Evolutionary conservation across 495 filamentous ascomycete species (phyloP).

Genomic region (Trichocladium antarcticum): DNA sequence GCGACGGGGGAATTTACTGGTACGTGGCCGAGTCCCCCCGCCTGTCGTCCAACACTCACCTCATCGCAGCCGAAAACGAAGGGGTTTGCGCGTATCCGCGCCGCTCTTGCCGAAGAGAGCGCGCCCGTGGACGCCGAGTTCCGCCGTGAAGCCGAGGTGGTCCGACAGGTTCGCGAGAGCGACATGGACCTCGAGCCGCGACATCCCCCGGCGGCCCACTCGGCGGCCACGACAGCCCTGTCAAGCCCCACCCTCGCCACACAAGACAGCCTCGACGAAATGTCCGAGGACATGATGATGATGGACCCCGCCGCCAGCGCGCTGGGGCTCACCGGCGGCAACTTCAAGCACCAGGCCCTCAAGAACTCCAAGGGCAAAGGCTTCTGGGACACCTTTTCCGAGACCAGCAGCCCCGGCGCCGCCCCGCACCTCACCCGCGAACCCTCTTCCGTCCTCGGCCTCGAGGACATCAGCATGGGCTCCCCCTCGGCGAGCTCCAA

Average conservation of each 20-base stretch:
- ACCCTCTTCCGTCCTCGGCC: slow-evolving; percentile 50
- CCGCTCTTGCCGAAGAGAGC: slow-evolving; percentile 76
- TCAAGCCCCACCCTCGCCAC: slow-evolving; percentile 39
- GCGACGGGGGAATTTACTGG: slow-evolving; percentile 75
- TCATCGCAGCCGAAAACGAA: slow-evolving; percentile 71
- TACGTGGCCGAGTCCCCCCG: slow-evolving; percentile 32
- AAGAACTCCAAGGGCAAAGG: slow-evolving; percentile 58
- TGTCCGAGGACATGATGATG: slow-evolving; percentile 52
- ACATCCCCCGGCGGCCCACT: slow-evolving; percentile 16
- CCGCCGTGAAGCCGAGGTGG: slow-evolving; percentile 84
- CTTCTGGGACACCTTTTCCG: slow-evolving; percentile 71
- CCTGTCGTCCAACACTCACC: slow-evolving; percentile 1
- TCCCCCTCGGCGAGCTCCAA: slow-evolving; percentile 45
- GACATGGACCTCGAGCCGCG: slow-evolving; percentile 43
- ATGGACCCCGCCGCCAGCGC: slow-evolving; percentile 34
- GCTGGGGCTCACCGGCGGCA: slow-evolving; percentile 46
- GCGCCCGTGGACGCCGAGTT: slow-evolving; percentile 81
- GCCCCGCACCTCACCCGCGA: slow-evolving; percentile 48
- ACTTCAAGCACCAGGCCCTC: slow-evolving; percentile 61
- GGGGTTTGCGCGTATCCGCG: slow-evolving; percentile 83
- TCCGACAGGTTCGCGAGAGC: slow-evolving; percentile 80
- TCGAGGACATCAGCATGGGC: slow-evolving; percentile 67
- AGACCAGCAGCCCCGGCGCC: slow-evolving; percentile 38
- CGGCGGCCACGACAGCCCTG: slow-evolving; percentile 41
- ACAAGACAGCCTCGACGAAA: slow-evolving; percentile 44